Evolutionary conservation across 1,139 yeast genomes (phyloP), one percentile per base, ranked within the genome.

Genomic region (Cylindricascospora bacillispora): DNA sequence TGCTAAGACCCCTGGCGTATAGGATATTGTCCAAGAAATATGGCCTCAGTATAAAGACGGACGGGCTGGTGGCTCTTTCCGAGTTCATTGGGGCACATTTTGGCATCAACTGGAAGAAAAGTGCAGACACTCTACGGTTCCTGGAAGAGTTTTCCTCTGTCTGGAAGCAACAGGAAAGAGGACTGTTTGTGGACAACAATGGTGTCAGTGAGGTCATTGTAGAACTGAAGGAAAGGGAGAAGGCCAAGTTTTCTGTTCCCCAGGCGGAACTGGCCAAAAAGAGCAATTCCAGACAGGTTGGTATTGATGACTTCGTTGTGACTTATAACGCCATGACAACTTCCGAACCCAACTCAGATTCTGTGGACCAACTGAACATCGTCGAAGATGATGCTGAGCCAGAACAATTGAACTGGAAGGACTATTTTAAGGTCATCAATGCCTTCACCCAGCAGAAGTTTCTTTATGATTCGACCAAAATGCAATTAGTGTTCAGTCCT

Each of bases 161-260:
- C 4, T 89, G 98, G 98, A 83, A 83, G 45, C 75, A 69, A 29
- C 93, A 85, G 47, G 94, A 83, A 35, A 61, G 92, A 24, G 95
- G 95, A 0, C 47, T 83, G 10, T 86, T 86, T 43, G 64, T 89
- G 2, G 95, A 83, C 46, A 83, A 85, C 1, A 69, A 63, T 3
- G 80, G 83, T 2, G 63, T 85, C 15, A 56, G 60, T 2, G 70
- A 68, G 25, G 75, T 85, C 2, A 60, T 85, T 15, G 65, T 67
- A 33, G 94, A 80, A 45, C 50, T 67, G 20, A 57, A 39, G 32
- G 56, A 45, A 27, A 43, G 49, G 36, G 45, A 45, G 19, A 45
- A 38, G 34, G 37, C 41, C 9, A 15, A 4, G 11, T 17, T 22
- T 6, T 13, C 18, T 7, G 25, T 20, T n/a, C 5, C 16, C 11